Evolutionary conservation across 176 grass and related monocot genomes (phyloP), one percentile per base, ranked within the genome.

Genomic region (Eleusine indica): DNA sequence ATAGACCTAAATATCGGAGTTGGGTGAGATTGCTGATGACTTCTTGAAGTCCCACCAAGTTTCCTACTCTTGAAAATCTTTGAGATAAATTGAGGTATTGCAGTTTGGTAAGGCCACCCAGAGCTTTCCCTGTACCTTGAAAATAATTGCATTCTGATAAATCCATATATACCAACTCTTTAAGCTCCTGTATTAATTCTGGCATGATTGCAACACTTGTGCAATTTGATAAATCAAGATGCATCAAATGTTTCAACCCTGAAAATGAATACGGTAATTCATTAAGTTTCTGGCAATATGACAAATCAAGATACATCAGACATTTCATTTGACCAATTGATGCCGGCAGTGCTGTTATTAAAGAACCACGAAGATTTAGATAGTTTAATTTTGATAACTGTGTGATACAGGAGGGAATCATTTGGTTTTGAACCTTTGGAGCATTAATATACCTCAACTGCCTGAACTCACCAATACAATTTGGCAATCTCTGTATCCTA

Each of bases 361-460:
- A 14, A 17, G 76, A 86, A 0, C 76, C 84, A 35, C 19, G 11
- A 47, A 86, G 8, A 44, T 3, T 80, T 3, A 86, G 66, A 30
- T 80, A 73, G 0, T 28, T 25, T 19, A 86, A 41, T 37, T 67
- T 75, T 17, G 8, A 41, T 32, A 88, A 73, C 5, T 42, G 78
- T 0, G 63, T 66, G 39, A 86, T 79, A 38, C 32, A 38, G 0
- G 1, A 18, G 66, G 83, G 83, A 9, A 86, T 48, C 38, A 19
- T 47, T 4, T 3, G 0, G 39, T 61, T 17, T 13, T 47, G 41
- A 3, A 43, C 5, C 13, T 3, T 16, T 22, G 71, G 73, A 76
- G 70, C 47, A 76, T 84, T 71, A 41, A 84, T 71, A 47, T 84
- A 84, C 13, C 71, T 84, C 25, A 84, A 40, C 7, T 66, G 82